Base-by-base conservation (phyloP, 176 grass and related monocot genomes). In the Oryza punctata region DNA sequence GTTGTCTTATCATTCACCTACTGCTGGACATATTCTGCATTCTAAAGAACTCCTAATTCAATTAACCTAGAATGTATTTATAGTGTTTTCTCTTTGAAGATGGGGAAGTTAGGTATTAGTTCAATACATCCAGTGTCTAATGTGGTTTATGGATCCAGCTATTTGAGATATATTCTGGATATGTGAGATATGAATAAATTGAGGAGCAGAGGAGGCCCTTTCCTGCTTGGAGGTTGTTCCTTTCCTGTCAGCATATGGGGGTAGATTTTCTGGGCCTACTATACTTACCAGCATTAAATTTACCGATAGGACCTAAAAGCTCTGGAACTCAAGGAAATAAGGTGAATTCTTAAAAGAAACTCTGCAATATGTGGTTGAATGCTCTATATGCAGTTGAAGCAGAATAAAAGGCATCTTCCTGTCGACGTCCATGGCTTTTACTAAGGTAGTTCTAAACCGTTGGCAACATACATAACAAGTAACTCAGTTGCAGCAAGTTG, bases 101-200 rank as follows among this genome's bases (percentile, higher is more conserved):
- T 63, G 12, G 35, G 1, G 21, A 67, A 15, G 30, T 57, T 8
- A 61, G 19, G 5, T 37, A 4, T 26, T 59, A 13, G 14, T 59
- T 59, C 7, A 12, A 15, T 40, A 41, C 38, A 2, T 30, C 24
- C 10, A 9, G 0, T 60, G 64, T 28, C 12, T 57, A 43, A 57
- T 1, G 5, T 4, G 10, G 1, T 9, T 19, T 65, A 12, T 27
- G 5, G 49, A n/a, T 46, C 37, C 11, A 24, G 25, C 16, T 21
- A 47, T 64, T 70, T 85, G 25, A 25, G 25, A 85, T 85, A 44
- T 25, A 44, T 25, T 12, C 26, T 30, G 75, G 45, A 10, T 50
- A 30, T 30, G 71, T 46, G 49, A 28, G 4, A 30, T 30, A 30
- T 6, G 15, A 73, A 73, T 19, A 52, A 30, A 26, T 28, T 74